Evolutionary conservation across 2,329 filamentous ascomycete genomes (phyloP).

Genomic region (Coniochaeta ligniaria): DNA sequence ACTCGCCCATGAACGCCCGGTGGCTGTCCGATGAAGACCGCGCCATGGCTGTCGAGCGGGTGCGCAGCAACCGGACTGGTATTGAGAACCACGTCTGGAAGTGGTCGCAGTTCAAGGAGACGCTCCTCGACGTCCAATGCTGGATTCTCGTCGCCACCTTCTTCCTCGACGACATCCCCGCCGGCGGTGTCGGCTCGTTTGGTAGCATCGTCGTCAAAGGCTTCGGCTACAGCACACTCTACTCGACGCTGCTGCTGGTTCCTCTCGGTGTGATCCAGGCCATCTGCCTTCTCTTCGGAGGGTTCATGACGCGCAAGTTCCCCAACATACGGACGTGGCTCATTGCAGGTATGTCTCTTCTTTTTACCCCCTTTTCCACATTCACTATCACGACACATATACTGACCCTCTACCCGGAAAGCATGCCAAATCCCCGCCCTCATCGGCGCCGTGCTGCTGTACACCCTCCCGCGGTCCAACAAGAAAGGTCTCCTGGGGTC

Average conservation of each 20-base stretch:
- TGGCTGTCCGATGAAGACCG: conserved; percentile 62
- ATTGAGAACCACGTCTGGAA: conserved; percentile 48
- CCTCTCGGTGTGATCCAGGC: conserved; percentile 70
- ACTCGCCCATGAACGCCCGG: conserved; percentile 64
- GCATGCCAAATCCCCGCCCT: background rate
- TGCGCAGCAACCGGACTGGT: conserved; percentile 53
- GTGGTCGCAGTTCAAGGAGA: conserved; percentile 37
- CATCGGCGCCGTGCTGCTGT: conserved; percentile 63
- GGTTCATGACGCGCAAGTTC: conserved; percentile 55
- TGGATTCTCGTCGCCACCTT: conserved; percentile 60
- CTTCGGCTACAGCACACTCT: conserved; percentile 56
- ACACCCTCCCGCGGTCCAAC: conserved; percentile 53
- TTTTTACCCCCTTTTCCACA: no score
- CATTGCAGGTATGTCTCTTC: conserved; percentile 46
- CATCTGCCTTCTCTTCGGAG: conserved; percentile 60
- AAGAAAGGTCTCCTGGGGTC: conserved; percentile 58
- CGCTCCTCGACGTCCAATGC: conserved; percentile 57
- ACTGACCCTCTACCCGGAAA: background rate
- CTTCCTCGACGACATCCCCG: conserved; percentile 66
- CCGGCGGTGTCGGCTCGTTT: conserved; percentile 64
- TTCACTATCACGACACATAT: no score
- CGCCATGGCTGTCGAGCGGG: conserved; percentile 52
- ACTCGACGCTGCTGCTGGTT: conserved; percentile 70
- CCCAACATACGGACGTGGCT: conserved; percentile 59
- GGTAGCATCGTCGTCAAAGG: conserved; percentile 66